phyloP scores from a whole-genome alignment of 305 asterid genomes.

The Euphrasia arctica region DNA sequence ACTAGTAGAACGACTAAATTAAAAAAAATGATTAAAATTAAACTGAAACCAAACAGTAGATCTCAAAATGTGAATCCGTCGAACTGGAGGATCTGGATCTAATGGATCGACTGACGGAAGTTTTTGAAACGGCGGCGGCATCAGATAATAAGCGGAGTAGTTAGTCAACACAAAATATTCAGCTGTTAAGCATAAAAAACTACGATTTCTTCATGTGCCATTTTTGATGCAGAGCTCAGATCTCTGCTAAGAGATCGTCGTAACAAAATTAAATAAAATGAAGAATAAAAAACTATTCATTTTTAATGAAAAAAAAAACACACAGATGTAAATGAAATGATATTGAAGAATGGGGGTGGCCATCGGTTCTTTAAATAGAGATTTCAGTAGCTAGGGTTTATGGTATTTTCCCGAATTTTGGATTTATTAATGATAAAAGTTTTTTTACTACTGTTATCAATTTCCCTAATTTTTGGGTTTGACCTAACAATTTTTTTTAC shows the following conservation, averaged over 20 bases:
- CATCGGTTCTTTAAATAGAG: slow-evolving; percentile 28
- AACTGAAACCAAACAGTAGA: background rate
- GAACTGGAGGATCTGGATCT: background rate
- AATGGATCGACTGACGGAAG: background rate
- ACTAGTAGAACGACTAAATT: too few relatives aligned
- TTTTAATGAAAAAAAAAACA: background rate
- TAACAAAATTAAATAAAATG: background rate
- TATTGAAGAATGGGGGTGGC: background rate
- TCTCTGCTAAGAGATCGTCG: background rate
- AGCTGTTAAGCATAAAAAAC: slow-evolving; percentile 58
- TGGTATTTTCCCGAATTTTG: background rate
- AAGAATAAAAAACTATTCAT: background rate
- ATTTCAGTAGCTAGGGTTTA: slow-evolving; percentile 34
- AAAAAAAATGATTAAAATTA: too few relatives aligned
- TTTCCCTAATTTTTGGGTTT: too few relatives aligned
- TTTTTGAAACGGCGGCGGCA: slow-evolving; percentile 26
- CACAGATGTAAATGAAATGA: background rate
- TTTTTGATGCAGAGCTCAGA: background rate
- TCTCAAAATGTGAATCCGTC: background rate
- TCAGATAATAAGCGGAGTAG: slow-evolving; percentile 74
- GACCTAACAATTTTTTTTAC: too few relatives aligned
- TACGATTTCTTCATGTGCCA: slow-evolving; percentile 40
- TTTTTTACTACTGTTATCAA: too few relatives aligned
- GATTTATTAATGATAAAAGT: too few relatives aligned
- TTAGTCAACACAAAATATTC: slow-evolving; percentile 46